Conservation (phyloP, 1,284 basidiomycete genomes). For the Sutorius eximius region DNA sequence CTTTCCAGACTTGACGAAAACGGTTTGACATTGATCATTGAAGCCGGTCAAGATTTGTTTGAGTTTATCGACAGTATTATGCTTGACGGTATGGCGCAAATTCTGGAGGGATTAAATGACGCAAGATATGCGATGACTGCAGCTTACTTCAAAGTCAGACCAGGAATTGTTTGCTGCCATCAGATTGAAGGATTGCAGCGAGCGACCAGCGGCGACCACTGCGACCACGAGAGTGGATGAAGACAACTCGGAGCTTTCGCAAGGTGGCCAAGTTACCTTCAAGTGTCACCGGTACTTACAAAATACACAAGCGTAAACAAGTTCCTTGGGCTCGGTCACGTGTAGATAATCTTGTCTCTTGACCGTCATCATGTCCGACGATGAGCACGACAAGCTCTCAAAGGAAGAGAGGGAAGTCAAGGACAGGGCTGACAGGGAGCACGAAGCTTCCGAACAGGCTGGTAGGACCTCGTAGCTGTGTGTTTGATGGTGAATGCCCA, state of each 20-base stretch:
- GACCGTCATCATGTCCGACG: slow-evolving; percentile 42
- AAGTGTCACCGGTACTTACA: slow-evolving; percentile 12
- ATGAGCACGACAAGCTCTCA: slow-evolving; percentile 77
- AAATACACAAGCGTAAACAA: slow-evolving; percentile 34
- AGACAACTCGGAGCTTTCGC: slow-evolving; percentile 7
- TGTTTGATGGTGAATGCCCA: slow-evolving; percentile 19
- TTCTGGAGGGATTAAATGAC: slow-evolving; percentile 37
- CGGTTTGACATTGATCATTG: slow-evolving; percentile 70
- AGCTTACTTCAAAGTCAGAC: slow-evolving; percentile 38
- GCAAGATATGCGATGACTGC: neutral
- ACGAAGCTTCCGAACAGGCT: slow-evolving; percentile 82
- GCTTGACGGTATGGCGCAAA: slow-evolving; percentile 47
- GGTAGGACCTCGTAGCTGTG: slow-evolving; percentile 52
- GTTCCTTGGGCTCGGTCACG: slow-evolving; percentile 23
- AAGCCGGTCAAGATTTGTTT: slow-evolving; percentile 72
- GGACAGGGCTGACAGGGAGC: slow-evolving; percentile 67
- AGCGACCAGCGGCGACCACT: slow-evolving; percentile 4
- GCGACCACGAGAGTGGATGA: slow-evolving; percentile 15
- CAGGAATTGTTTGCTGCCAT: slow-evolving; percentile 35
- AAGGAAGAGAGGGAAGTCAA: slow-evolving; percentile 73
- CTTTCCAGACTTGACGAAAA: slow-evolving; percentile 74
- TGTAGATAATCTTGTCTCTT: slow-evolving; percentile 27
- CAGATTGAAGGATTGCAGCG: slow-evolving; percentile 5
- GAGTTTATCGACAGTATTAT: slow-evolving; percentile 74
- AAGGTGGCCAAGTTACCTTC: slow-evolving; percentile 16